phyloP scores from a whole-genome alignment of 176 grass and related monocot genomes.

The Carex littledalei region DNA sequence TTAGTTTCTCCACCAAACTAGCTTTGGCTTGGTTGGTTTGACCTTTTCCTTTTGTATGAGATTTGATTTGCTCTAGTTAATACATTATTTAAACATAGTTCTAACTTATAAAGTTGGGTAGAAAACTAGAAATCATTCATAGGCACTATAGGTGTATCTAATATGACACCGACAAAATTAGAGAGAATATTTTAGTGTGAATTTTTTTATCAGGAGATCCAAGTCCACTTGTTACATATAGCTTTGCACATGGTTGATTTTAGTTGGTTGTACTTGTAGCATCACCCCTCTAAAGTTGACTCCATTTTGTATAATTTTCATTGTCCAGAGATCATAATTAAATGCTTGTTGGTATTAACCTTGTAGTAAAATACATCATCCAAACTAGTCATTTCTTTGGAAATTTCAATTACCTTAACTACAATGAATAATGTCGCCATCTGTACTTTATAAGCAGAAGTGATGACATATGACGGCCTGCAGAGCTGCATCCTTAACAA shows the following conservation, averaged over 20 bases:
- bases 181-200: constrained; percentile 2
- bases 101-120: neutral
- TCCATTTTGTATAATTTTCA: neutral
- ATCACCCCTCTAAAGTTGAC: neutral
- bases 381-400: neutral
- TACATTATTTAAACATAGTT: neutral
- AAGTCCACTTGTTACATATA: constrained; percentile 1
- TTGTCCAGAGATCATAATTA: neutral
- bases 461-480: constrained; percentile 77
- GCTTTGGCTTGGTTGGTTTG: neutral
- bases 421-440: neutral
- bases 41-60: neutral
- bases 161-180: neutral
- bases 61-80: neutral
- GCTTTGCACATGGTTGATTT: neutral
- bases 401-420: neutral
- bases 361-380: neutral
- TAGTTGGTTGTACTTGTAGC: neutral
- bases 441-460: constrained; percentile 36
- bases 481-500: constrained; percentile 78
- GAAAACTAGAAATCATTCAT: neutral
- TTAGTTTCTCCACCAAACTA: neutral
- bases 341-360: neutral
- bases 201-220: neutral
- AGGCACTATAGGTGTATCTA: neutral